Evolutionary conservation across 2,329 filamentous ascomycete species (phyloP).

Genomic region (Trichoderma guizhouense): DNA sequence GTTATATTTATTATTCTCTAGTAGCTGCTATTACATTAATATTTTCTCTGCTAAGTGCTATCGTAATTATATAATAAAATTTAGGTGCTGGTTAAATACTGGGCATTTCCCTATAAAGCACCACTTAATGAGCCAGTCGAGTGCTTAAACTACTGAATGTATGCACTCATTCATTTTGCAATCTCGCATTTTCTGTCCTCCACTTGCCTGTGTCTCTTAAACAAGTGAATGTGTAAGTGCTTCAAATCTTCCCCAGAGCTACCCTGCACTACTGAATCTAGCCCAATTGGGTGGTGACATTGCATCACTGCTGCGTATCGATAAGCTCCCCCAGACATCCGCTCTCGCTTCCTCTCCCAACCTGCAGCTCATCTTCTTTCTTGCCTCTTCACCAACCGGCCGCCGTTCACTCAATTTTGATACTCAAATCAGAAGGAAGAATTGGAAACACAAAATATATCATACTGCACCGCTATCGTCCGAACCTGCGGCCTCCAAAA

Average conservation of each 20-base stretch:
- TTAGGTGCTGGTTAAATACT: too few relatives aligned
- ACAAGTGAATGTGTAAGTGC: neutral
- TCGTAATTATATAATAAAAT: too few relatives aligned
- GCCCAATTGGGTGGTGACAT: neutral
- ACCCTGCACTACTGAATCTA: neutral
- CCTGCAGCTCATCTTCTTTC: neutral
- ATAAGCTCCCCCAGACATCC: neutral
- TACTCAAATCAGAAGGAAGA: neutral
- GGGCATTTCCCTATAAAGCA: too few relatives aligned
- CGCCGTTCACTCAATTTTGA: neutral
- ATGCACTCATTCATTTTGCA: too few relatives aligned
- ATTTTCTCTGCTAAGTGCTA: too few relatives aligned
- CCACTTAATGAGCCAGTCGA: too few relatives aligned
- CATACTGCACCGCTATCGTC: neutral
- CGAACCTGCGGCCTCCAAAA: constrained; percentile 27
- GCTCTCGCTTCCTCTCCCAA: neutral
- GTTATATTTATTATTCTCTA: too few relatives aligned
- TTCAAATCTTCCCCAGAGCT: neutral
- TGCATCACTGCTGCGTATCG: constrained; percentile 2
- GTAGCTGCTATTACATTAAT: too few relatives aligned
- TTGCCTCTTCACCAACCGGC: neutral
- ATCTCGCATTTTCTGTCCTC: too few relatives aligned
- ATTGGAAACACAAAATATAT: neutral
- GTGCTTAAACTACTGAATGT: too few relatives aligned
- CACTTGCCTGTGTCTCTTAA: too few relatives aligned